These are phyloP conservation scores for Aphanomyces cochlioides DNA, from an alignment of 352 stramenopile species.

Conservation along the genomic window DNA sequence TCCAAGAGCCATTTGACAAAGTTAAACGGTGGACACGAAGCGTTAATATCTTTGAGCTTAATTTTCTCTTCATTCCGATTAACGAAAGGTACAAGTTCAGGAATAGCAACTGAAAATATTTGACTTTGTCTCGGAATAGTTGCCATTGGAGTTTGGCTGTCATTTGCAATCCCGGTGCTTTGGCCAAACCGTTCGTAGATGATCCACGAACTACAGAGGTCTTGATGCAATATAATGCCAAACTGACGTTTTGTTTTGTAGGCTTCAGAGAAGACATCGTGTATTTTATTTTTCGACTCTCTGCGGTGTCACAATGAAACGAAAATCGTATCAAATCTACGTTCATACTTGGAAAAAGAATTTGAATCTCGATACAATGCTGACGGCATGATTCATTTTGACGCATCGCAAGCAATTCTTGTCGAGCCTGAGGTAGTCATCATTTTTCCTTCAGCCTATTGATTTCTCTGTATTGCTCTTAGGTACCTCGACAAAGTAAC, in stretches of 20 bases:
- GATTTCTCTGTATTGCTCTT: no score
- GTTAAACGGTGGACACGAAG: constrained; percentile 77
- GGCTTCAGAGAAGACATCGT: constrained; percentile 34
- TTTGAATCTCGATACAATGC: constrained; percentile 43
- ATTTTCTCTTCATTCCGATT: constrained; percentile 87
- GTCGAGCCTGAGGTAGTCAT: constrained; percentile 64
- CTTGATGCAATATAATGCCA: not conserved
- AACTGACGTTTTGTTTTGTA: no score
- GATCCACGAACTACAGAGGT: constrained; percentile 24
- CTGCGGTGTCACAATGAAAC: constrained; percentile 91
- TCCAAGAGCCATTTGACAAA: constrained; percentile 35
- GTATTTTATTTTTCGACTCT: constrained; percentile 94
- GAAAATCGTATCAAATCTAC: constrained; percentile 75
- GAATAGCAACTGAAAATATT: not conserved
- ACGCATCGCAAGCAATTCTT: constrained; percentile 33
- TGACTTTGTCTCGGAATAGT: constrained; percentile 34
- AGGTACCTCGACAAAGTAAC: constrained; percentile 92
- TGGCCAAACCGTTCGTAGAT: constrained; percentile 19
- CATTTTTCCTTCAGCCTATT: no score
- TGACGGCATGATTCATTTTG: no score
- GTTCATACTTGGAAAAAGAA: constrained; percentile 84
- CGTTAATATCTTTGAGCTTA: constrained; percentile 78
- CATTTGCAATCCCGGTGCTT: constrained; percentile 71
- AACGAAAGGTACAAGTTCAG: constrained; percentile 67
- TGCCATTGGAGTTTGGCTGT: constrained; percentile 89